Percentiles rank a stretch among this genome's conserved stretches.
phyloP scores from a whole-genome alignment of 2,329 filamentous ascomycete genomes.

The Fusarium nelsonii region DNA sequence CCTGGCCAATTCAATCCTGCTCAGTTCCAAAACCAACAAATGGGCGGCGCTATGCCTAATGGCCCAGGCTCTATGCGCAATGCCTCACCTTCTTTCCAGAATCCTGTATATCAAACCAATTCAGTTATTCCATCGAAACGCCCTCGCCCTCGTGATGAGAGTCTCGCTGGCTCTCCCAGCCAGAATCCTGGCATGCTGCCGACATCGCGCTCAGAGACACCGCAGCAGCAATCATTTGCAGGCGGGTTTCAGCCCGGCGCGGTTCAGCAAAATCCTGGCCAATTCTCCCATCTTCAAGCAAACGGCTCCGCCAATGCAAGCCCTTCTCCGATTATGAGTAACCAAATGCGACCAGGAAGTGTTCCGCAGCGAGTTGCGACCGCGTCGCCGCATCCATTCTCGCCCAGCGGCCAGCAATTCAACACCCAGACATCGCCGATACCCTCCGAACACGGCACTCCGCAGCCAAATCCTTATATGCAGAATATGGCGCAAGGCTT shows the following conservation, averaged over 20 bases:
- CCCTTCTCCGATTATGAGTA: slow-evolving; percentile 91
- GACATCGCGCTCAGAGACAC: slow-evolving; percentile 91
- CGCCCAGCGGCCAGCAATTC: slow-evolving; percentile 79
- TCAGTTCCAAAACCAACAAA: slow-evolving; percentile 69
- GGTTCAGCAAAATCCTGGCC: slow-evolving; percentile 72
- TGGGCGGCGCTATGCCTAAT: slow-evolving; percentile 77
- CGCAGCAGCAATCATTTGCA: slow-evolving; percentile 80
- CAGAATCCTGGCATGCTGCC: slow-evolving; percentile 80
- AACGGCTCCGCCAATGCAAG: slow-evolving; percentile 86
- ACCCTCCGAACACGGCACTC: slow-evolving; percentile 80
- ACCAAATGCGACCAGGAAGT: slow-evolving; percentile 77
- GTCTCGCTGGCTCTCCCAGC: slow-evolving; percentile 83
- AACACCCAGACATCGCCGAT: slow-evolving; percentile 79
- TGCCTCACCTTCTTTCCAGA: slow-evolving; percentile 80
- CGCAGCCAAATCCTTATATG: slow-evolving; percentile 79
- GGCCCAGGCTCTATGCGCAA: slow-evolving; percentile 85
- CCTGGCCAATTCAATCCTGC: slow-evolving; percentile 70
- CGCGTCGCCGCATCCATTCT: slow-evolving; percentile 92
- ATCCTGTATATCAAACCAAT: slow-evolving; percentile 85
- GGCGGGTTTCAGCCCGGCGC: slow-evolving; percentile 76
- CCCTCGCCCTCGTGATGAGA: slow-evolving; percentile 84
- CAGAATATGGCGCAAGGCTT: slow-evolving; percentile 70
- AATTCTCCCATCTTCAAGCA: slow-evolving; percentile 86
- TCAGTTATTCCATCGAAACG: slow-evolving; percentile 91
- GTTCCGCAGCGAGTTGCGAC: slow-evolving; percentile 88